Percentiles rank a stretch among this genome's conserved stretches.
phyloP scores from a whole-genome alignment of 805 yeast species.

The Suhomyces canberraensis region DNA sequence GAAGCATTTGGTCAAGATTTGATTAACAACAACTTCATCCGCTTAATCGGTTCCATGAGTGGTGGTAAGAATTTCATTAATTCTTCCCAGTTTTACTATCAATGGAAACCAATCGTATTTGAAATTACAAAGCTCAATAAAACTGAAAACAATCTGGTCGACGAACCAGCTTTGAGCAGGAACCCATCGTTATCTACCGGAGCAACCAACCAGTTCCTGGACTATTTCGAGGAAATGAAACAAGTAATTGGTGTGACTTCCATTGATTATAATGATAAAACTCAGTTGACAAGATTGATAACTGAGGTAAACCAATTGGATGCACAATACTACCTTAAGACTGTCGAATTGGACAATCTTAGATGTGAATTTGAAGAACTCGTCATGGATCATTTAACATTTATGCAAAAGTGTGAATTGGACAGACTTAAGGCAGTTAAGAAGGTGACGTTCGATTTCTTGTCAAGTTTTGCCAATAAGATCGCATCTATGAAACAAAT shows the following conservation, averaged over 20 bases:
- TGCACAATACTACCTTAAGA: conserved; percentile 41
- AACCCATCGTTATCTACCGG: conserved; percentile 6
- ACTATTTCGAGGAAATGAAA: conserved; percentile 42
- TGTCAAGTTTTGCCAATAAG: conserved; percentile 61
- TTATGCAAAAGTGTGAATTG: conserved; percentile 78
- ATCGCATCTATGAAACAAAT: conserved; percentile 55
- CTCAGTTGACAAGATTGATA: conserved; percentile 48
- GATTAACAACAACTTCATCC: conserved; percentile 55
- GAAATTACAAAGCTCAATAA: conserved; percentile 36
- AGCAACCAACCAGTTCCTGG: conserved; percentile 8
- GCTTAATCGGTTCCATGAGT: conserved; percentile 59
- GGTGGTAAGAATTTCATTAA: conserved; percentile 59
- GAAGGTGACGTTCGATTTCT: conserved; percentile 69
- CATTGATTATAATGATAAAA: conserved; percentile 47
- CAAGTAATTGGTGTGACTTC: conserved; percentile 43
- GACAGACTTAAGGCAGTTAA: conserved; percentile 76
- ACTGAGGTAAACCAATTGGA: conserved; percentile 62
- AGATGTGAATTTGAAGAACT: conserved; percentile 75
- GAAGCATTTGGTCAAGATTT: conserved; percentile 76
- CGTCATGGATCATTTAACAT: conserved; percentile 65
- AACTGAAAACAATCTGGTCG: conserved; percentile 1
- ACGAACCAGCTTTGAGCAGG: conserved; percentile 9
- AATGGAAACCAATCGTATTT: conserved; percentile 74
- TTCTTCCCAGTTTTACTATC: conserved; percentile 70
- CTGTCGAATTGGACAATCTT: conserved; percentile 56